phyloP scores from a whole-genome alignment of 495 filamentous ascomycete genomes.

The Xylaria acuta region DNA sequence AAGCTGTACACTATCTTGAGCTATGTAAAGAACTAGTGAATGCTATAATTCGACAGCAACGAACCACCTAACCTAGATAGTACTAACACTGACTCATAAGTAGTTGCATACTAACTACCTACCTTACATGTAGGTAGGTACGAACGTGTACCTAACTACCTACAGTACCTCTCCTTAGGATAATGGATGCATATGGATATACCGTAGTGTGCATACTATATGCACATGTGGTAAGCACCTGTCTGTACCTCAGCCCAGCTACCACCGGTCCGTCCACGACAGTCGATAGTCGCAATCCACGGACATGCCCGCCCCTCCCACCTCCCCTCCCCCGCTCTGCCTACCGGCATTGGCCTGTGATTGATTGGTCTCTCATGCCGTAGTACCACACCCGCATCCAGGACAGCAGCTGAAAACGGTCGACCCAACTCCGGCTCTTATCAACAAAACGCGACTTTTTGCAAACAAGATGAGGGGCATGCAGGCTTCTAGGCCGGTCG shows the following conservation, averaged over 20 bases:
- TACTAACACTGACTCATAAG: too few species aligned
- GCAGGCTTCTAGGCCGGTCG: slow-evolving; percentile 9
- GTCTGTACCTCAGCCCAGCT: not conserved
- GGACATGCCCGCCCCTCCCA: slow-evolving; percentile 23
- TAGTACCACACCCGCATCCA: slow-evolving; percentile 12
- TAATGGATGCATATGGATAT: too few species aligned
- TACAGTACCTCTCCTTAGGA: too few species aligned
- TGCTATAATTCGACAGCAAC: not conserved
- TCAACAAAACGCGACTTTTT: not conserved
- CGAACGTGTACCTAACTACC: too few species aligned
- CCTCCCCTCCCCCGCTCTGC: not conserved
- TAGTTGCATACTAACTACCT: too few species aligned
- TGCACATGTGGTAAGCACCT: not conserved
- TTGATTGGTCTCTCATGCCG: slow-evolving; percentile 13
- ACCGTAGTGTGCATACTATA: too few species aligned
- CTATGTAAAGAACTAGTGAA: not conserved
- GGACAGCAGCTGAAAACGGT: slow-evolving; percentile 17
- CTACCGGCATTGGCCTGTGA: slow-evolving; percentile 1
- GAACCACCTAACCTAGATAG: not conserved
- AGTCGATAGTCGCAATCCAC: slow-evolving; percentile 24
- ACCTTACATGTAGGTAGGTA: too few species aligned
- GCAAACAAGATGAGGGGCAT: not conserved
- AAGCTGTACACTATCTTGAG: not conserved
- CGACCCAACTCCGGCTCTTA: slow-evolving; percentile 15
- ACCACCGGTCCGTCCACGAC: slow-evolving; percentile 5